Evolutionary conservation across 2,329 filamentous ascomycete species (phyloP).

Genomic region (Coniosporium tulheliwenetii): DNA sequence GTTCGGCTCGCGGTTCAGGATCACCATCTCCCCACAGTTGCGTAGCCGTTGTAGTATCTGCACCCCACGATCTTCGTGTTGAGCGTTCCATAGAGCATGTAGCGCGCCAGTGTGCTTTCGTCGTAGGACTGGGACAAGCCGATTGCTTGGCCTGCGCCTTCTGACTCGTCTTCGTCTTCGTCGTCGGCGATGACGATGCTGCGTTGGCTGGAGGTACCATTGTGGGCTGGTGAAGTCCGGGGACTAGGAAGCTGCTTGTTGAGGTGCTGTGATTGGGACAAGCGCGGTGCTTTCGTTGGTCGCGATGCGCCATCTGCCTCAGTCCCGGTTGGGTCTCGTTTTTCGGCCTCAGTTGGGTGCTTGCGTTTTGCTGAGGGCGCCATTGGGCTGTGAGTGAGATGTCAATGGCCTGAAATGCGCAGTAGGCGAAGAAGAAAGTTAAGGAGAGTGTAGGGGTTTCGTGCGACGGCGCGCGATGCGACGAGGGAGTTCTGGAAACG

Average conservation of each 20-base stretch:
- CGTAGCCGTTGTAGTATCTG: constrained; percentile 47
- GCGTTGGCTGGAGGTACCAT: too few relatives aligned
- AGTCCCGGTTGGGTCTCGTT: neutral
- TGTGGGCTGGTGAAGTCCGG: too few relatives aligned
- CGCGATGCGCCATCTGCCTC: neutral
- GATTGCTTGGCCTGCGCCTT: neutral
- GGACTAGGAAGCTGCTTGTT: too few relatives aligned
- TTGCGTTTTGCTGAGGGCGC: neutral
- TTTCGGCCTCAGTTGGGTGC: neutral
- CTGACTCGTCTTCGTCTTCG: neutral
- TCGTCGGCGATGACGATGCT: too few relatives aligned
- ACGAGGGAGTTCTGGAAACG: too few relatives aligned
- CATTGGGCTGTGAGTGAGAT: neutral
- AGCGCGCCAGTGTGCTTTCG: neutral
- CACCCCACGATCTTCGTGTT: constrained; percentile 44
- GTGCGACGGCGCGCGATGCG: too few relatives aligned
- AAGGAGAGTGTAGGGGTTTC: too few relatives aligned
- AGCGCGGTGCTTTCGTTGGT: neutral
- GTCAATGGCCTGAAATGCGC: too few relatives aligned
- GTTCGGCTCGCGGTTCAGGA: constrained; percentile 46
- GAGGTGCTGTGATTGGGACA: neutral
- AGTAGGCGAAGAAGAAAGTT: too few relatives aligned
- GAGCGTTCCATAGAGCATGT: constrained; percentile 8
- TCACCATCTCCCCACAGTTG: constrained; percentile 47
- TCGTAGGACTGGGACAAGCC: neutral